Evolutionary conservation across 148 eudicot genomes (phyloP), one percentile per base, ranked within the genome.

Genomic region (Camellia japonica): DNA sequence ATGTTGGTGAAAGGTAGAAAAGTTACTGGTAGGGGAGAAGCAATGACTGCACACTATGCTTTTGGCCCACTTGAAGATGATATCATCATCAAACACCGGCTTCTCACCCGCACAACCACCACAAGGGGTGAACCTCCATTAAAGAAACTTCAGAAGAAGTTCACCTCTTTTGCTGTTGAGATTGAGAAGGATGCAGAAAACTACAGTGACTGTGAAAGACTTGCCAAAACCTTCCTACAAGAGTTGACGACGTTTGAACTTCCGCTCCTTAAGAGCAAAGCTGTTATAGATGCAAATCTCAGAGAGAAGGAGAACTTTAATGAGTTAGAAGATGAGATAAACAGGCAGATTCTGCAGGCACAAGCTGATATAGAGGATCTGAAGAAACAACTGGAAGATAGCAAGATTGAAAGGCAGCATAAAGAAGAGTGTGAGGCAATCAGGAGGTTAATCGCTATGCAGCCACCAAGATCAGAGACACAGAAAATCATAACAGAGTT

Each of bases 121-220:
- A 96, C 99, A 43, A 90, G 99, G 79, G 99, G 99, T 64, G 99
- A 96, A 78, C 99, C 99, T 46, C 99, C 99, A 3, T 76, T 96
- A 79, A 96, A 93, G 79, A 96, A 96, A 78, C 91, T 93, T 73
- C 99, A 96, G 80, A 96, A 96, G 85, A 96, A 96, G 89, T 96
- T 96, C 77, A 91, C 97, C 3, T 83, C 98, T 67, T 89, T 92
- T 59, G 90, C 91, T 30, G 75, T 88, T 64, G 99, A 96, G 81
- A 73, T 92, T 75, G 99, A 96, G 83, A 96, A 92, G 77, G 97
- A 91, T 60, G 83, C 88, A 20, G 94, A 93, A 49, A 96, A 90
- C 80, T 86, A 84, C 75, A 84, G 72, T 58, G 99, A 96, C 49
- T 96, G 97, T 64, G 99, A 96, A 83, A 91, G 90, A 61, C 97